phyloP scores from a whole-genome alignment of 177 flowering plant species.

The Vitis hybrid region DNA sequence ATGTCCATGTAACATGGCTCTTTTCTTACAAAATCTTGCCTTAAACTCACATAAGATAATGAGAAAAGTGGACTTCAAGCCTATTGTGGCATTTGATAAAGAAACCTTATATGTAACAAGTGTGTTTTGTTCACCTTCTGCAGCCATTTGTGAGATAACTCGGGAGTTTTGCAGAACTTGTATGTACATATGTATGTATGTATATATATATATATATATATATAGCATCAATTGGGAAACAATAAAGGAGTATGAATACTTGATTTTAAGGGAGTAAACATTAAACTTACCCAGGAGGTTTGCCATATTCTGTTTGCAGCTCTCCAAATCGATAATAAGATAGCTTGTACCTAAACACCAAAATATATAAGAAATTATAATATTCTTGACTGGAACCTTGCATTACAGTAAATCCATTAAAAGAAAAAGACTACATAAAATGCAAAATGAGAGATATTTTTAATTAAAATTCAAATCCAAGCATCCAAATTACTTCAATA shows the following conservation, averaged over 20 bases:
- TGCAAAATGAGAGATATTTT: too few species aligned
- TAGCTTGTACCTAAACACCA: constrained; percentile 81
- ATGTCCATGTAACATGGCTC: too few species aligned
- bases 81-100: too few species aligned
- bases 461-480: too few species aligned
- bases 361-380: background rate
- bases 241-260: background rate
- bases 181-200: background rate
- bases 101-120: too few species aligned
- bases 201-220: background rate
- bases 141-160: too few species aligned
- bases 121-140: too few species aligned
- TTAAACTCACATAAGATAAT: too few species aligned
- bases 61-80: too few species aligned
- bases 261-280: background rate
- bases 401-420: background rate
- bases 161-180: background rate
- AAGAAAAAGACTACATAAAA: too few species aligned
- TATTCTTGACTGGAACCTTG: background rate
- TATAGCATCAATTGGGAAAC: background rate
- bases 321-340: constrained; percentile 96
- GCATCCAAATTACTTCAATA: too few species aligned
- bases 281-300: constrained; percentile 83
- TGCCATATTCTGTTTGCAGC: constrained; percentile 87
- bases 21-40: too few species aligned